phyloP scores from a whole-genome alignment of 371 early-diverging fungal species.

The Paramicrosporidium saccamoebae region DNA sequence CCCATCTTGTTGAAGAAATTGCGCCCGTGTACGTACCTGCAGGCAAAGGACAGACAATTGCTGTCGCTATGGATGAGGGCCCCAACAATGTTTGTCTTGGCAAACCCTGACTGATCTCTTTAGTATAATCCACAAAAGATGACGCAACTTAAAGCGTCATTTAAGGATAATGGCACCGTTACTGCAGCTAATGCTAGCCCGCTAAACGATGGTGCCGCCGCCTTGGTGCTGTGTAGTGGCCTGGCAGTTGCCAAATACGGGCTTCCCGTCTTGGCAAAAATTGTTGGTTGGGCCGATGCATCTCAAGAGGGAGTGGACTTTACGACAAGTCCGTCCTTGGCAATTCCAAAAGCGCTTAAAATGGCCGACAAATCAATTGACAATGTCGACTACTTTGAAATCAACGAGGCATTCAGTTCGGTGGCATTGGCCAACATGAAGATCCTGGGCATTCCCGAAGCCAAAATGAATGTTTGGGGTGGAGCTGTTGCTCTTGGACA shows the following conservation, averaged over 20 bases:
- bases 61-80: slow-evolving; percentile 49
- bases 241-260: slow-evolving; percentile 29
- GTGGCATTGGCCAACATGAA: slow-evolving; percentile 69
- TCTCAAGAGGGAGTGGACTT: slow-evolving; percentile 48
- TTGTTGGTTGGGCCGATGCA: slow-evolving; percentile 21
- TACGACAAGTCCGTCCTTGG: slow-evolving; percentile 66
- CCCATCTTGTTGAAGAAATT: slow-evolving; percentile 48
- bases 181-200: slow-evolving; percentile 86
- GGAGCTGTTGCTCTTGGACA: slow-evolving; percentile 93
- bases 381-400: slow-evolving; percentile 44
- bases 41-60: slow-evolving; percentile 46
- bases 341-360: slow-evolving; percentile 61
- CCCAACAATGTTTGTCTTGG: slow-evolving; percentile 11
- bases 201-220: slow-evolving; percentile 76
- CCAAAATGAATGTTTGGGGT: slow-evolving; percentile 66
- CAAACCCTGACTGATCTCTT: slow-evolving; percentile 9
- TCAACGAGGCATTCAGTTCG: slow-evolving; percentile 93
- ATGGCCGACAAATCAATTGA: slow-evolving; percentile 27
- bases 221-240: slow-evolving; percentile 49
- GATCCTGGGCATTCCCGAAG: slow-evolving; percentile 22
- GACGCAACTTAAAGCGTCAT: slow-evolving; percentile 52
- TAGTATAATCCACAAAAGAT: slow-evolving; percentile 29
- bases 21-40: slow-evolving; percentile 46
- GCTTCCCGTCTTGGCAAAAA: slow-evolving; percentile 25
- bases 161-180: slow-evolving; percentile 48